phyloP scores from a whole-genome alignment of 1,139 yeast species.

The Hemisphaericaspora xylofermentans region DNA sequence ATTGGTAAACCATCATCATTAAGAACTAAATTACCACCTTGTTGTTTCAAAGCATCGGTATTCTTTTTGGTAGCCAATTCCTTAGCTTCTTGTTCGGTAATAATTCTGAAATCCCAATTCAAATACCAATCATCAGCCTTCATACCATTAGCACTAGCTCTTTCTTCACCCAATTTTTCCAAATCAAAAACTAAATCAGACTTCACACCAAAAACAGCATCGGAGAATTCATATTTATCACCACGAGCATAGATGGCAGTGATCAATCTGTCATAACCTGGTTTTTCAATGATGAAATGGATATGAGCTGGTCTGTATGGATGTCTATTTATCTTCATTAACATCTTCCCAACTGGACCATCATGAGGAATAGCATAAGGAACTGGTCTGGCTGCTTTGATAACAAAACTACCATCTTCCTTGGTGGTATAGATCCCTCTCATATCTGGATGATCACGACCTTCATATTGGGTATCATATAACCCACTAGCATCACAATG shows the following conservation, averaged over 20 bases:
- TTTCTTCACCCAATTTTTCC: slow-evolving; percentile 19
- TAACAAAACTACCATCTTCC: slow-evolving; percentile 26
- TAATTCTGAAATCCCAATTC: slow-evolving; percentile 24
- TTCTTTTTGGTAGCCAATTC: slow-evolving; percentile 16
- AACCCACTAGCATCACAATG: slow-evolving; percentile 39
- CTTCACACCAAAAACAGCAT: slow-evolving; percentile 32
- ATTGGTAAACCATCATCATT: slow-evolving; percentile 21
- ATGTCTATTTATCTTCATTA: slow-evolving; percentile 30
- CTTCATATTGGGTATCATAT: slow-evolving; percentile 32
- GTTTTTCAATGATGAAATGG: slow-evolving; percentile 28
- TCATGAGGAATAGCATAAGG: slow-evolving; percentile 41
- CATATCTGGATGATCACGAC: slow-evolving; percentile 25
- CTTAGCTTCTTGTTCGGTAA: slow-evolving; percentile 20
- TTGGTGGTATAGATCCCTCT: slow-evolving; percentile 31
- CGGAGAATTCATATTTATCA: slow-evolving; percentile 30
- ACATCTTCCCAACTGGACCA: slow-evolving; percentile 37
- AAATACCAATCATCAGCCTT: slow-evolving; percentile 24
- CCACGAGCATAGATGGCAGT: slow-evolving; percentile 31
- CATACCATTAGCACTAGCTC: slow-evolving; percentile 21
- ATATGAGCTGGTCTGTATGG: slow-evolving; percentile 40
- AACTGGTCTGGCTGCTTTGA: slow-evolving; percentile 32
- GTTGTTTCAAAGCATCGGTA: slow-evolving; percentile 17
- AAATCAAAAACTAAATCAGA: slow-evolving; percentile 20
- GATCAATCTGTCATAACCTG: slow-evolving; percentile 28
- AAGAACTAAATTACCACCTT: slow-evolving; percentile 12